phyloP scores from a whole-genome alignment of 75 land plant species.

The Adiantum capillusveneris region DNA sequence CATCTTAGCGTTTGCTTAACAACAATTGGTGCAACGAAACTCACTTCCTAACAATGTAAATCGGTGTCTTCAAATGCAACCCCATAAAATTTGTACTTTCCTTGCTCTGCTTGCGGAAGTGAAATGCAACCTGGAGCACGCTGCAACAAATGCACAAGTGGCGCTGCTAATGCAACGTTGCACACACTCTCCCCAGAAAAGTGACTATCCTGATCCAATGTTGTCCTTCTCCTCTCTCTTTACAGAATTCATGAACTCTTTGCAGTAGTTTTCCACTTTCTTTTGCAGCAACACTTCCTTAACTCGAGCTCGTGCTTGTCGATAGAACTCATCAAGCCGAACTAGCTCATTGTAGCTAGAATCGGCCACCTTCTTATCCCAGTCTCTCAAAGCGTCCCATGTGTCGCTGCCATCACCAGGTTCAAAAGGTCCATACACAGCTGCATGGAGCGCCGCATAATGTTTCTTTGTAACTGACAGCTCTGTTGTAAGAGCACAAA shows the following conservation, averaged over 20 bases:
- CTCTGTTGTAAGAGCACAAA: constrained; percentile 36
- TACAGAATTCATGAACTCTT: constrained; percentile 13
- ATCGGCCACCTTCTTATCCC: constrained; percentile 46
- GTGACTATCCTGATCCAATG: no score
- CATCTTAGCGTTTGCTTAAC: no score
- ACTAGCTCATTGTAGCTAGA: constrained; percentile 40
- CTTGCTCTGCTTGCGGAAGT: no score
- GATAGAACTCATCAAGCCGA: constrained; percentile 58
- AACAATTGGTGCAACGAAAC: no score
- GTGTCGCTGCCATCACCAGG: constrained; percentile 26
- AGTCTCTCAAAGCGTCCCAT: constrained; percentile 42
- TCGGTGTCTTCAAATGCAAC: no score
- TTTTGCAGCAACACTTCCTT: constrained; percentile 56
- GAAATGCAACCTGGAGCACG: no score
- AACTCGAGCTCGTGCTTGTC: constrained; percentile 43
- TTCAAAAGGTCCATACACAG: constrained; percentile 50
- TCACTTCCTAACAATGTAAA: no score
- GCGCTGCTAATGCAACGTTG: no score
- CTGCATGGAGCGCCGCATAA: constrained; percentile 54
- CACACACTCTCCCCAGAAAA: no score
- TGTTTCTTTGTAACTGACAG: constrained; percentile 36
- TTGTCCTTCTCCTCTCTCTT: no score
- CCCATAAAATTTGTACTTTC: no score
- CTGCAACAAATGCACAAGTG: no score
- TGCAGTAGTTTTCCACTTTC: constrained; percentile 48